Evolutionary conservation across 768 basidiomycete genomes (phyloP).

Genomic region (Suillus weaverae): DNA sequence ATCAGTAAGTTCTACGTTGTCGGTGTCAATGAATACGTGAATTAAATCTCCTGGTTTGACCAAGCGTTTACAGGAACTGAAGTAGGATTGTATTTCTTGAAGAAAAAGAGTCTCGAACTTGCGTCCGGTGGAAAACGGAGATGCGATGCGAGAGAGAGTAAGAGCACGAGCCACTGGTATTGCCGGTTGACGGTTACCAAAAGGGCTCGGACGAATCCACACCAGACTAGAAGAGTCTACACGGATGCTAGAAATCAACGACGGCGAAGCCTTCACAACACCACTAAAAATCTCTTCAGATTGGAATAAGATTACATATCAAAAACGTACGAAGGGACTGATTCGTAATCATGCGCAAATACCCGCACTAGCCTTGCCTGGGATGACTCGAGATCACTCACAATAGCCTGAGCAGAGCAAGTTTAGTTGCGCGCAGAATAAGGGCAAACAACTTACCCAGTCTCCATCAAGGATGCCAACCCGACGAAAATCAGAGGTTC

Average conservation of each 20-base stretch:
- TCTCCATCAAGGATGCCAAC: conserved; percentile 72
- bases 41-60: conserved; percentile 77
- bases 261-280: conserved; percentile 43
- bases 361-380: conserved; percentile 57
- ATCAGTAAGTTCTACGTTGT: conserved; percentile 26
- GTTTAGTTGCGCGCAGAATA: conserved; percentile 9
- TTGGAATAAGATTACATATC: conserved; percentile 6
- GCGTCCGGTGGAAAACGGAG: conserved; percentile 66
- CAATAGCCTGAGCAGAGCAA: conserved; percentile 46
- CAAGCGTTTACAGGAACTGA: conserved; percentile 52
- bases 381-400: conserved; percentile 35
- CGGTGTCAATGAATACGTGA: conserved; percentile 60
- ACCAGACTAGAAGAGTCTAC: conserved; percentile 31
- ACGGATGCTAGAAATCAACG: conserved; percentile 55
- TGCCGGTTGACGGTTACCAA: conserved; percentile 55
- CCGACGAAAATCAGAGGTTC: conserved; percentile 60
- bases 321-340: conserved; percentile 35
- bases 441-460: conserved; percentile 54
- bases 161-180: conserved; percentile 70
- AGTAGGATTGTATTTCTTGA: conserved; percentile 60
- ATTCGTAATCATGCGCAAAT: conserved; percentile 48
- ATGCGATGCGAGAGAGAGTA: conserved; percentile 79
- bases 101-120: conserved; percentile 63
- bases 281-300: conserved; percentile 34
- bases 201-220: conserved; percentile 53